phyloP scores from a whole-genome alignment of 371 early-diverging fungal genomes.

The Mortierella sp. region DNA sequence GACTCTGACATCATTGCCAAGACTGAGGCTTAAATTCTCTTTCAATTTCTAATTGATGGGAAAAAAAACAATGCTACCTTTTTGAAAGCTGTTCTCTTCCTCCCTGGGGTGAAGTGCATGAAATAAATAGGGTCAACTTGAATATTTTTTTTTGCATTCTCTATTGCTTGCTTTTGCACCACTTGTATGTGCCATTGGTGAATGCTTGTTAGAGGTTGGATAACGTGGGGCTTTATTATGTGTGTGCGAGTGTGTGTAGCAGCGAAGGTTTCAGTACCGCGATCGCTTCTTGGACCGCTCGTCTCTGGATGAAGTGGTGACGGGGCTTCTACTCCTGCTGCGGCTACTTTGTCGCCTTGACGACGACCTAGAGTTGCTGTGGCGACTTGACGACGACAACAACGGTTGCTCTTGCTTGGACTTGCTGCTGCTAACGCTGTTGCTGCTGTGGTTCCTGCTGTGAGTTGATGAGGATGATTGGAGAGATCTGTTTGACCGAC shows the following conservation, averaged over 20 bases:
- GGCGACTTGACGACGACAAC: slow-evolving; percentile 11
- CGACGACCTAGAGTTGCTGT: not conserved
- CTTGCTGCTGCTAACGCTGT: not conserved
- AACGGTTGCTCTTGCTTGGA: slow-evolving; percentile 14
- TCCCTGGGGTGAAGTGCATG: not conserved
- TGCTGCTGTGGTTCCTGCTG: not conserved
- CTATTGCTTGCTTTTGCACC: too few species aligned
- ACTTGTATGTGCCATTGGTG: not conserved
- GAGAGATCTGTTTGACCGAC: not conserved
- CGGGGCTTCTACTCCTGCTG: slow-evolving; percentile 37
- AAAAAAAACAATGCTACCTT: slow-evolving; percentile 16
- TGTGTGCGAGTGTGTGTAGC: not conserved
- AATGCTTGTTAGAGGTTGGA: not conserved
- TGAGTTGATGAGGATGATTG: not conserved
- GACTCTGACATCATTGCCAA: slow-evolving; percentile 75
- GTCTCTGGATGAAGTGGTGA: slow-evolving; percentile 7
- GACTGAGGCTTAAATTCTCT: slow-evolving; percentile 52
- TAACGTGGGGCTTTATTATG: not conserved
- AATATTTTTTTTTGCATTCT: slow-evolving; percentile 17
- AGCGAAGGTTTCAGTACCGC: slow-evolving; percentile 17
- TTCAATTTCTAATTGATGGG: slow-evolving; percentile 1
- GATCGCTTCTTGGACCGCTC: slow-evolving; percentile 45
- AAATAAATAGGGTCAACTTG: slow-evolving; percentile 37
- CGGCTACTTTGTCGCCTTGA: slow-evolving; percentile 25
- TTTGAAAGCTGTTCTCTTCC: slow-evolving; percentile 11